Conservation (phyloP, 2,329 filamentous ascomycete genomes). For the Dactylellina haptotyla region DNA sequence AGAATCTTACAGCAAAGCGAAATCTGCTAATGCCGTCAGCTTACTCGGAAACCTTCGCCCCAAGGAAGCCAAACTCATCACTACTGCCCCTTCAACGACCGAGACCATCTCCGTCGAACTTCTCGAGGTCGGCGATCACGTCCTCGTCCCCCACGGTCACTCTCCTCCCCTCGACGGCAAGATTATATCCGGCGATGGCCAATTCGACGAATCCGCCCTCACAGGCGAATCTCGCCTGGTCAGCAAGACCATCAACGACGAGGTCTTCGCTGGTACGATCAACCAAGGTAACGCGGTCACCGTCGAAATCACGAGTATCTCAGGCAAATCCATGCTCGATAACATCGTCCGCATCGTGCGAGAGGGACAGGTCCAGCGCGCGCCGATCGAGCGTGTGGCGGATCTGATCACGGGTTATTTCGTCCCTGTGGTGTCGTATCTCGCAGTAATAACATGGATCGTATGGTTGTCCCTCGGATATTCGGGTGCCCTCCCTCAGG, state of each 20-base stretch:
- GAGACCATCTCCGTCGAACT: slow-evolving; percentile 72
- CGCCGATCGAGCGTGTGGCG: slow-evolving; percentile 78
- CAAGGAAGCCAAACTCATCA: slow-evolving; percentile 76
- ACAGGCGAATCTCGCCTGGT: slow-evolving; percentile 80
- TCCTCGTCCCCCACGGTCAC: slow-evolving; percentile 79
- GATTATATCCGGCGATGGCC: slow-evolving; percentile 70
- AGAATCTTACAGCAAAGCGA: slow-evolving; percentile 91
- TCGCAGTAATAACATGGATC: slow-evolving; percentile 77
- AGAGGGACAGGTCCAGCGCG: slow-evolving; percentile 79
- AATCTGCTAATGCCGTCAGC: slow-evolving; percentile 85
- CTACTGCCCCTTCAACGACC: slow-evolving; percentile 63
- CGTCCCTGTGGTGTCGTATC: slow-evolving; percentile 75
- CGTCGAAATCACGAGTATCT: slow-evolving; percentile 72
- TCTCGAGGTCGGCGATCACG: slow-evolving; percentile 77
- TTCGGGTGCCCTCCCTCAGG: slow-evolving; percentile 67
- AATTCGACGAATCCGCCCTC: slow-evolving; percentile 89
- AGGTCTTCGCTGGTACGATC: slow-evolving; percentile 77
- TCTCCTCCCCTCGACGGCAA: slow-evolving; percentile 86
- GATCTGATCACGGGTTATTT: slow-evolving; percentile 80
- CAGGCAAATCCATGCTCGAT: slow-evolving; percentile 79
- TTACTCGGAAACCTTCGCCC: slow-evolving; percentile 81
- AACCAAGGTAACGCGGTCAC: slow-evolving; percentile 74
- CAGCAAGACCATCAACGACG: slow-evolving; percentile 71
- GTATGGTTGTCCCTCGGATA: slow-evolving; percentile 75
- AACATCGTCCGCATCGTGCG: slow-evolving; percentile 80